Conservation (phyloP, 768 basidiomycete genomes). For the Auricularia sp. region DNA sequence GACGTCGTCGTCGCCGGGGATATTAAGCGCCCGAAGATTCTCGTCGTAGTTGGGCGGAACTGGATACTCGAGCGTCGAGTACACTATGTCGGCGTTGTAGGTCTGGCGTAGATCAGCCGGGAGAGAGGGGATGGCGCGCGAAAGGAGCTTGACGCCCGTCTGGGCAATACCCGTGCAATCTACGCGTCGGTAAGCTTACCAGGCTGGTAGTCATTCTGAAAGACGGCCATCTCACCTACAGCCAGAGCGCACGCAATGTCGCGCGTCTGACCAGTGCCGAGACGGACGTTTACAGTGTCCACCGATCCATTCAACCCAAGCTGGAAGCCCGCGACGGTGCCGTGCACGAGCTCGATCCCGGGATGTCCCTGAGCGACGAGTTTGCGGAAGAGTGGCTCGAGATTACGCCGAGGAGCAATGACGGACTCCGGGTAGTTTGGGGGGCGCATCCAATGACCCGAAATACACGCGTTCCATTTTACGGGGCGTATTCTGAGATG, state of each 20-base stretch:
- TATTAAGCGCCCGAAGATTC: slow-evolving; percentile 8
- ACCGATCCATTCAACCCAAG: background rate
- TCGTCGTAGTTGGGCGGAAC: background rate
- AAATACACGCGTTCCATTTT: background rate
- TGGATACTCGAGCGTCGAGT: slow-evolving; percentile 12
- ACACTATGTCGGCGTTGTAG: slow-evolving; percentile 18
- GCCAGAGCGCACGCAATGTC: slow-evolving; percentile 12
- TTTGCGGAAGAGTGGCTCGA: background rate
- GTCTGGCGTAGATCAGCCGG: slow-evolving; percentile 1
- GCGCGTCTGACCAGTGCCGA: slow-evolving; percentile 8
- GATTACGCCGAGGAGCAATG: background rate
- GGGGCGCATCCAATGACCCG: background rate
- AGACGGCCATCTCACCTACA: slow-evolving; percentile 10
- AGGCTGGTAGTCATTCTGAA: background rate
- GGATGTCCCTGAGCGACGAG: background rate
- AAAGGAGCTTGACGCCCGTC: slow-evolving; percentile 19
- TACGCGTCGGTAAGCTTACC: slow-evolving; percentile 3
- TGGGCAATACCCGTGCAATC: slow-evolving; percentile 22
- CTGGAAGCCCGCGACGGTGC: slow-evolving; percentile 19
- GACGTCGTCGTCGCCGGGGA: slow-evolving; percentile 10
- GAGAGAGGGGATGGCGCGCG: slow-evolving; percentile 3
- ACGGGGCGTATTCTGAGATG: too few relatives aligned
- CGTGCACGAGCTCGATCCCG: slow-evolving; percentile 17
- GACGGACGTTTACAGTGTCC: slow-evolving; percentile 8
- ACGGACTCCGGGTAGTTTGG: background rate